Base-by-base conservation (phyloP, 805 yeast species). In the Danielia oregonensis region DNA sequence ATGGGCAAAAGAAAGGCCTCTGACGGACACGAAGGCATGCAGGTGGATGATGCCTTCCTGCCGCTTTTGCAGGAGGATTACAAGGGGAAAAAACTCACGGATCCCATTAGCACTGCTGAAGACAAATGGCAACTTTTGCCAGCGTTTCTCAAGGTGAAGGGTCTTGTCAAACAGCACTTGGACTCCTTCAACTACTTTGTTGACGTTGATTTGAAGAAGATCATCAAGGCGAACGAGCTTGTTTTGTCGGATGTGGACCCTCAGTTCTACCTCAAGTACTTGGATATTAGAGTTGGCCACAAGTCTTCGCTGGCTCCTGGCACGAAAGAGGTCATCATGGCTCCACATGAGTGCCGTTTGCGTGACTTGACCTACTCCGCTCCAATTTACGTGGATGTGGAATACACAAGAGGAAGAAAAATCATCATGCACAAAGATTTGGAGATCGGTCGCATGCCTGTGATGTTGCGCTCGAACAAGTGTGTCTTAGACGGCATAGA, bases 371-470 rank as follows among this genome's bases (percentile, higher is more conserved):
- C 97, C 0, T 91, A 91, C 52, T 82, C 94, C 29, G 97, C 97
- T 1, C 97, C 97, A 2, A 86, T 91, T 24, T 86, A 82, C 51
- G 98, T 91, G 31, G 98, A 93, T 63, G 96, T 93, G 16, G 98
- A 93, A 55, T 93, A 93, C 56, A 93, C 97, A 0, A 75, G 97
- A 57, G 98, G 97, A 23, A 72, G 91, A 44, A 88, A 87, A 59
- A 86, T 93, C 57, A 86, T 91, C 48, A 78, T 86, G 70, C 91
- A 87, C 49, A 75, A 84, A 51, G 94, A 87, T 54, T 74, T 93
- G 40, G 97, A 89, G 57, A 91, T 93, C 41, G 99, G 98, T 23
- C 77, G 95, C 54, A 93, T 93, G 96, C 98, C 98, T n/a, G 81
- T 93, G 52, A 93, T 93, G 98, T 72, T 93, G 49, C 74, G 97